phyloP scores from a whole-genome alignment of 257 asterid species.

The Fraxinus anomala region DNA sequence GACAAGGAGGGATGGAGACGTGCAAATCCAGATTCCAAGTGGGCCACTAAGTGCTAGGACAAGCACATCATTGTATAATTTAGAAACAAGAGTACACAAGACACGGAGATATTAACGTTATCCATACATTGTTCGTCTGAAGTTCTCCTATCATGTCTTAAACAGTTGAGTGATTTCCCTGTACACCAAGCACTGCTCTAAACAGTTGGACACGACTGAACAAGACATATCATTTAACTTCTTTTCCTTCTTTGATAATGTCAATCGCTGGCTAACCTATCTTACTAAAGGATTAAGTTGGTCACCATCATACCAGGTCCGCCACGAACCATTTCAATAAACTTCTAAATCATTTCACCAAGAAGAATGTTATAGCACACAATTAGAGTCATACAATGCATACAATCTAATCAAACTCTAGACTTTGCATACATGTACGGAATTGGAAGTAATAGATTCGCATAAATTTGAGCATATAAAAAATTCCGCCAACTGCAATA shows the following conservation, averaged over 20 bases:
- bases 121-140: slow-evolving; percentile 23
- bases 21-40: slow-evolving; percentile 28
- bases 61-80: slow-evolving; percentile 6
- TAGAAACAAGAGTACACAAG: slow-evolving; percentile 7
- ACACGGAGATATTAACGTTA: slow-evolving; percentile 16
- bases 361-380: not conserved
- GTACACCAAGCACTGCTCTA: too few species aligned
- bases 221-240: not conserved
- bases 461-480: not conserved
- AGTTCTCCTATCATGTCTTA: slow-evolving; percentile 3
- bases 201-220: not conserved
- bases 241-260: not conserved
- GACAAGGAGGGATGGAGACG: not conserved
- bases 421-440: not conserved
- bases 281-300: not conserved
- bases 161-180: too few species aligned
- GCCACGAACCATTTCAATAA: not conserved
- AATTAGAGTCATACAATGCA: not conserved
- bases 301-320: not conserved
- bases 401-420: not conserved
- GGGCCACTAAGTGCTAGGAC: not conserved
- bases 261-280: not conserved
- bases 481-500: not conserved
- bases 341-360: not conserved
- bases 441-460: not conserved